phyloP scores from a whole-genome alignment of 495 filamentous ascomycete genomes.

The Xylaria cubensis region DNA sequence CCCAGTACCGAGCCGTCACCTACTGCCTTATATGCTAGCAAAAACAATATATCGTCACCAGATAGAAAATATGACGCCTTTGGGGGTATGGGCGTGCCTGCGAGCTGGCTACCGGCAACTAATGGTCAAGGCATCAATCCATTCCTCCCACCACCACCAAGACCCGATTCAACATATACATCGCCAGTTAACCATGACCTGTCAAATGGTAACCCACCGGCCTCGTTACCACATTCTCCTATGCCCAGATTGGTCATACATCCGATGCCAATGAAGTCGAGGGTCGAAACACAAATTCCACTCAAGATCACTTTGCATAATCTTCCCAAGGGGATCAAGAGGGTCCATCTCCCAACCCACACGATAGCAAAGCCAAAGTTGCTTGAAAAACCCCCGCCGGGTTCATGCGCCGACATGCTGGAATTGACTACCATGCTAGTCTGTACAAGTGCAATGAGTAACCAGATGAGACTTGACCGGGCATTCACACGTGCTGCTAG shows the following conservation, averaged over 20 bases:
- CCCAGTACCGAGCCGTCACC: constrained; percentile 56
- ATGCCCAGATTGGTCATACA: constrained; percentile 54
- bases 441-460: constrained; percentile 91
- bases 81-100: constrained; percentile 27
- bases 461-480: constrained; percentile 63
- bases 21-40: constrained; percentile 54
- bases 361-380: constrained; percentile 93
- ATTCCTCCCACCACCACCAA: constrained; percentile 9
- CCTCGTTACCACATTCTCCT: constrained; percentile 20
- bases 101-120: constrained; percentile 29
- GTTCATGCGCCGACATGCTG: constrained; percentile 70
- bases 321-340: constrained; percentile 74
- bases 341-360: constrained; percentile 82
- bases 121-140: constrained; percentile 19
- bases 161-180: constrained; percentile 29
- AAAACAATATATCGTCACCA: constrained; percentile 59
- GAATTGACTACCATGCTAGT: constrained; percentile 83
- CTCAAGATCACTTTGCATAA: constrained; percentile 77
- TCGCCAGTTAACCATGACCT: constrained; percentile 24
- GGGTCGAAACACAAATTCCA: constrained; percentile 93
- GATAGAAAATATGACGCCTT: constrained; percentile 31
- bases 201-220: constrained; percentile 28
- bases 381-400: constrained; percentile 68
- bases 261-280: constrained; percentile 77
- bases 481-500: constrained; percentile 70